Percentiles rank a stretch among this genome's conserved stretches.
These are phyloP conservation scores for Aspergillus japonicus DNA, from an alignment of 2,329 filamentous ascomycete species.

Conservation along the genomic window DNA sequence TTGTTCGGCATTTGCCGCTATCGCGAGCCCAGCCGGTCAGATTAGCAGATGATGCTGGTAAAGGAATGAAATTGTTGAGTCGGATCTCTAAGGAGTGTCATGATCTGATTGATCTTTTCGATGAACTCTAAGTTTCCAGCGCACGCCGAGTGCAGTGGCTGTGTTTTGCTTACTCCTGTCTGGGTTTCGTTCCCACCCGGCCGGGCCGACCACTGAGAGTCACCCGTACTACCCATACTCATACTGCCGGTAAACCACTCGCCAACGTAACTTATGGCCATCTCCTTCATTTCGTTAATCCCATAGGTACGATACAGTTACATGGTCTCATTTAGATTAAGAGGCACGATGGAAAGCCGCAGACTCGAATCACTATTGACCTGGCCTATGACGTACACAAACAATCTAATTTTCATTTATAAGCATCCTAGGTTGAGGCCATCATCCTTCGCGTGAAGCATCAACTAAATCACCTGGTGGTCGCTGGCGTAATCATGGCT, in stretches of 20 bases:
- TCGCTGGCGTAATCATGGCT: not conserved
- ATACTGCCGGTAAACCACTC: too few species aligned
- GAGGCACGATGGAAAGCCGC: too few species aligned
- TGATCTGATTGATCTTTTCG: constrained; percentile 4
- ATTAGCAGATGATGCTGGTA: not conserved
- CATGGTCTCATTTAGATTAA: too few species aligned
- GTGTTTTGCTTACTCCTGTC: constrained; percentile 6
- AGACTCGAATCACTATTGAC: too few species aligned
- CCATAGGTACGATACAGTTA: too few species aligned
- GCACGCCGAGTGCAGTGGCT: constrained; percentile 11
- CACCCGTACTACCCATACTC: not conserved
- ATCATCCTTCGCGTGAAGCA: not conserved
- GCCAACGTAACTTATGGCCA: not conserved
- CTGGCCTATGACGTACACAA: too few species aligned
- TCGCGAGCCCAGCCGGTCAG: not conserved
- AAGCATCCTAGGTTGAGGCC: not conserved
- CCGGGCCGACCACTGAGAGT: constrained; percentile 5
- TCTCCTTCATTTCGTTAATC: not conserved
- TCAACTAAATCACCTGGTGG: not conserved
- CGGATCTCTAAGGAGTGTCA: not conserved
- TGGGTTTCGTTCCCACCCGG: constrained; percentile 8
- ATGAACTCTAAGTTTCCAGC: not conserved
- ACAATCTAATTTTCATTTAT: not conserved
- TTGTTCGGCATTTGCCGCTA: not conserved
- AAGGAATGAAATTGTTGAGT: not conserved